Evolutionary conservation across 257 asterid species (phyloP).

Genomic region (Ilex asprella): DNA sequence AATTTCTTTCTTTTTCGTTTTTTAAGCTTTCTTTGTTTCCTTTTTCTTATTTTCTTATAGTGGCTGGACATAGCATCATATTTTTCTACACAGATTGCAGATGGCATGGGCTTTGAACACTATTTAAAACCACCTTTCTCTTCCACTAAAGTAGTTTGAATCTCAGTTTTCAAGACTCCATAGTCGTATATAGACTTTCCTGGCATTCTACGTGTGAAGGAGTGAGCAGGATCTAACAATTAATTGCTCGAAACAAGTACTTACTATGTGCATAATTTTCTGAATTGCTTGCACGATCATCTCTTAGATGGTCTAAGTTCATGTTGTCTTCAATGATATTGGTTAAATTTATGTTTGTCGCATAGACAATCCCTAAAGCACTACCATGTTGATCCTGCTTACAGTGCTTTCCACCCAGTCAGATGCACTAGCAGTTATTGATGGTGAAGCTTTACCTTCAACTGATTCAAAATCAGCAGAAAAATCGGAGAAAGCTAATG

Average conservation of each 20-base stretch:
- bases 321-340: too few species aligned
- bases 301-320: too few species aligned
- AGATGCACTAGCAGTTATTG: constrained; percentile 23
- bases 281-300: background rate
- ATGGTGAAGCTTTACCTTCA: constrained; percentile 12
- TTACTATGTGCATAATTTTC: background rate
- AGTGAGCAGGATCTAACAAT: background rate
- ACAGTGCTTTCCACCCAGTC: constrained; percentile 34
- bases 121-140: background rate
- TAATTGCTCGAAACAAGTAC: background rate
- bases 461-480: constrained; percentile 26
- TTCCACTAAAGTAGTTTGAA: background rate
- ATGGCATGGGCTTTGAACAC: background rate
- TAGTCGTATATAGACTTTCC: background rate
- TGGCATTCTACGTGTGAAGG: background rate
- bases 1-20: constrained; percentile 1
- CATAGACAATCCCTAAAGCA: background rate
- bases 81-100: background rate
- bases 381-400: constrained; percentile 5
- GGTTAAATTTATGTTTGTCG: background rate
- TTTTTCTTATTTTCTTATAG: background rate
- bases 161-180: background rate
- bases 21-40: background rate
- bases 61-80: background rate
- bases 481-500: constrained; percentile 23